Conservation (phyloP, 805 yeast genomes). For the Candida argentea region DNA sequence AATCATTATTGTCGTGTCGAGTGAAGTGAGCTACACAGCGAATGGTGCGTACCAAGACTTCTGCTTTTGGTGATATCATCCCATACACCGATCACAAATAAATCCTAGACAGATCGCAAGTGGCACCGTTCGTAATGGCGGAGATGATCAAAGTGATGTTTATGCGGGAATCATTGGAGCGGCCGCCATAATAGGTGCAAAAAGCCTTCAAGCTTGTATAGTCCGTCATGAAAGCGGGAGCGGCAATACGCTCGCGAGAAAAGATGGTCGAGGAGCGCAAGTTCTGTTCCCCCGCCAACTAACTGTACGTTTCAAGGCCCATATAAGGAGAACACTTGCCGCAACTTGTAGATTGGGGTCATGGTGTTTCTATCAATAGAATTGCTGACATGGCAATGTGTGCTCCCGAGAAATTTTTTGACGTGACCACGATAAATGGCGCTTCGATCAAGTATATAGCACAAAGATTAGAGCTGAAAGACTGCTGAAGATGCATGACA, state of each 20-base stretch:
- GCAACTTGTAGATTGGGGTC: constrained; percentile 93
- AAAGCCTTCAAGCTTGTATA: constrained; percentile 74
- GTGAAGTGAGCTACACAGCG: too few species aligned
- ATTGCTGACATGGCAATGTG: constrained; percentile 96
- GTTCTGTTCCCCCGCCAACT: constrained; percentile 86
- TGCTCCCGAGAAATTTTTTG: constrained; percentile 93
- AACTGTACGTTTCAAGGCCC: constrained; percentile 86
- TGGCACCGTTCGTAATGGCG: constrained; percentile 82
- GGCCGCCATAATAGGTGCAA: constrained; percentile 89
- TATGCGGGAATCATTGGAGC: constrained; percentile 88
- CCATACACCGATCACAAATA: too few species aligned
- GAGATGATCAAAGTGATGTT: constrained; percentile 78
- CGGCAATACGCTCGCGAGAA: constrained; percentile 53
- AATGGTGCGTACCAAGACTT: too few species aligned
- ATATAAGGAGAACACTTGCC: constrained; percentile 93
- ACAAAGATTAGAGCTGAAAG: constrained; percentile 77
- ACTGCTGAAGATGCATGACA: constrained; percentile 72
- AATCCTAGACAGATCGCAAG: too few species aligned
- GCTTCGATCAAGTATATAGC: constrained; percentile 91
- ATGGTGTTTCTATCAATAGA: too few species aligned
- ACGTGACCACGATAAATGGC: constrained; percentile 80
- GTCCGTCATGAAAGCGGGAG: constrained; percentile 81
- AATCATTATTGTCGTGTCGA: constrained; percentile 1
- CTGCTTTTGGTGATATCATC: too few species aligned
- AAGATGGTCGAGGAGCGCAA: constrained; percentile 68